These are phyloP conservation scores for Geotrichum klebahnii DNA, from an alignment of 1,139 yeast genomes.

Conservation along the genomic window DNA sequence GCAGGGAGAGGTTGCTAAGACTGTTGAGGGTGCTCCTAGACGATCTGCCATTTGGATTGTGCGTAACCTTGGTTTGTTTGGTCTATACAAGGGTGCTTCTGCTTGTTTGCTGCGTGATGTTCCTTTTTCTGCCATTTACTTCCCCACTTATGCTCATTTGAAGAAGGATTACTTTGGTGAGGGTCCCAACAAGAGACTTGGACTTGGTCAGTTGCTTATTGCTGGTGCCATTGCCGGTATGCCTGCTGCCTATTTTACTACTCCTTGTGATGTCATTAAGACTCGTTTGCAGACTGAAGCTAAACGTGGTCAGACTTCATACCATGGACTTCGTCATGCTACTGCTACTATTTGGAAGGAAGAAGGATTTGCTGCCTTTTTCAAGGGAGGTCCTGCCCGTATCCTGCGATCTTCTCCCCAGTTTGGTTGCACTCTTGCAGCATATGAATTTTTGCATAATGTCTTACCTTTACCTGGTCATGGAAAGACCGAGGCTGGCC, in stretches of 20 bases:
- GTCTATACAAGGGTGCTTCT: slow-evolving; percentile 84
- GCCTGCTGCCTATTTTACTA: slow-evolving; percentile 94
- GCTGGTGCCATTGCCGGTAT: slow-evolving; percentile 97
- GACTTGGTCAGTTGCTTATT: slow-evolving; percentile 74
- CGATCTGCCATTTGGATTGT: slow-evolving; percentile 70
- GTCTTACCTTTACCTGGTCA: slow-evolving; percentile 51
- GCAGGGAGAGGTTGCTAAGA: slow-evolving; percentile 66
- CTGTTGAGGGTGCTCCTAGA: slow-evolving; percentile 42
- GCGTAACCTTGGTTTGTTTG: slow-evolving; percentile 72
- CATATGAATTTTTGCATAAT: slow-evolving; percentile 79
- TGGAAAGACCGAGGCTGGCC: slow-evolving; percentile 43
- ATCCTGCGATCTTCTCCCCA: slow-evolving; percentile 95
- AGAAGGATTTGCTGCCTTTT: slow-evolving; percentile 78
- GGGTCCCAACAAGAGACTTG: slow-evolving; percentile 65
- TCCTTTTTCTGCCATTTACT: slow-evolving; percentile 94
- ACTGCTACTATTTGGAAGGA: slow-evolving; percentile 67
- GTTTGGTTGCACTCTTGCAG: slow-evolving; percentile 94
- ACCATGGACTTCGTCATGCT: slow-evolving; percentile 74
- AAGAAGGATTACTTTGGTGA: slow-evolving; percentile 78
- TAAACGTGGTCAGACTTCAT: slow-evolving; percentile 69
- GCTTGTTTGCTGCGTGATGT: slow-evolving; percentile 95
- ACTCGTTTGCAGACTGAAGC: slow-evolving; percentile 89
- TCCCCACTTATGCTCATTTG: slow-evolving; percentile 94
- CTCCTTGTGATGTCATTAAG: slow-evolving; percentile 95
- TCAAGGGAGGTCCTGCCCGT: slow-evolving; percentile 95